phyloP scores from a whole-genome alignment of 176 grass and related monocot genomes.

The Secale cereale region DNA sequence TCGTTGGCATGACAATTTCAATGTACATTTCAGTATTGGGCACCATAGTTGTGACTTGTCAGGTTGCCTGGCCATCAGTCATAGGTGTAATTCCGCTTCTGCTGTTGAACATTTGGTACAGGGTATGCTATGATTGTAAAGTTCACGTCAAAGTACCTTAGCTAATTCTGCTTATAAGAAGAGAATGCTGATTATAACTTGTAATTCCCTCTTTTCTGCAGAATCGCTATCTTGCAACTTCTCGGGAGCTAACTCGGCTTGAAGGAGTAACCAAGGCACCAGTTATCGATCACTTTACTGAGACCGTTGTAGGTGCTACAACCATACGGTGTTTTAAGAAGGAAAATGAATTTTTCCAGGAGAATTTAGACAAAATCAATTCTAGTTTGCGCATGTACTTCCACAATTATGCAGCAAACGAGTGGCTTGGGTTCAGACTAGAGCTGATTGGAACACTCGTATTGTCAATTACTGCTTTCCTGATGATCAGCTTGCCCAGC shows the following conservation, averaged over 20 bases:
- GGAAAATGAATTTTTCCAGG: conserved; percentile 56
- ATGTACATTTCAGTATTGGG: conserved; percentile 87
- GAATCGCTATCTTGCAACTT: conserved; percentile 83
- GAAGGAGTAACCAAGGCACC: conserved; percentile 95
- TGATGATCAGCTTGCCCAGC: conserved; percentile 74
- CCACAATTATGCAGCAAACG: conserved; percentile 89
- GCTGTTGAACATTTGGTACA: conserved; percentile 89
- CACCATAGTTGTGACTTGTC: conserved; percentile 67
- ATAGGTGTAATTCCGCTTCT: conserved; percentile 77
- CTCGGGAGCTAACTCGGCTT: conserved; percentile 87
- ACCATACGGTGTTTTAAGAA: conserved; percentile 91
- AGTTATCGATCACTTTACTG: conserved; percentile 96
- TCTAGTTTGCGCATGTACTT: conserved; percentile 97
- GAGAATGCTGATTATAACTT: background rate
- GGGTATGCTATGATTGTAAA: conserved; percentile 49
- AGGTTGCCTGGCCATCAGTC: conserved; percentile 89
- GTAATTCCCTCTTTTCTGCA: conserved; percentile 19
- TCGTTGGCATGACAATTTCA: conserved; percentile 72
- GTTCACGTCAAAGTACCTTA: background rate
- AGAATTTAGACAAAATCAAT: conserved; percentile 78
- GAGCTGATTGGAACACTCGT: conserved; percentile 85
- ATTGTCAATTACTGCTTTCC: conserved; percentile 74
- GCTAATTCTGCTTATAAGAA: background rate
- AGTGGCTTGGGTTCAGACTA: conserved; percentile 89
- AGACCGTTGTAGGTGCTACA: conserved; percentile 79